Percentiles rank a stretch among this genome's conserved stretches.
These are phyloP conservation scores for Penicilliopsis zonata DNA, from an alignment of 495 filamentous ascomycete species.

Conservation along the genomic window DNA sequence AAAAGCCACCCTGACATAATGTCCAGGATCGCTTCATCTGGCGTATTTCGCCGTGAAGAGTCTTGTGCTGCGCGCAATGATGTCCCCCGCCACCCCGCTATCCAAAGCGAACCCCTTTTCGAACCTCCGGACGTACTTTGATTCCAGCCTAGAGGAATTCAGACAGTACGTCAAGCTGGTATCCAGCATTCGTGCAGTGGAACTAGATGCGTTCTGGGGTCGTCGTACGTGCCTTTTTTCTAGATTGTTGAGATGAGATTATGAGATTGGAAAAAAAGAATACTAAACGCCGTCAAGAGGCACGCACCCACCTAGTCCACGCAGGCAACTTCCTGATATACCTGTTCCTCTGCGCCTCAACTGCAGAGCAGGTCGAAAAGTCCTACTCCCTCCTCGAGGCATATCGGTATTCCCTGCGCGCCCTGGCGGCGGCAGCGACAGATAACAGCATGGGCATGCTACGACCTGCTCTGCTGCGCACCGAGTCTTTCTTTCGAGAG, in stretches of 20 bases:
- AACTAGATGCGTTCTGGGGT: slow-evolving; percentile 7
- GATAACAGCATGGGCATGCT: slow-evolving; percentile 3
- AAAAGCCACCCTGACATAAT: neutral
- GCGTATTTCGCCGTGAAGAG: slow-evolving; percentile 7
- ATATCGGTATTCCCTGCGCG: slow-evolving; percentile 6
- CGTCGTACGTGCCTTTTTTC: slow-evolving; percentile 5
- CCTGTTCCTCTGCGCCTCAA: slow-evolving; percentile 11
- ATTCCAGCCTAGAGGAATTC: slow-evolving; percentile 2
- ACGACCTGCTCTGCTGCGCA: slow-evolving; percentile 4
- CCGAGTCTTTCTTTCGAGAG: slow-evolving; percentile 5
- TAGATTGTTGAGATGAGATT: neutral
- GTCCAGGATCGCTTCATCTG: slow-evolving; percentile 4
- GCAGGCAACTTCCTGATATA: slow-evolving; percentile 12
- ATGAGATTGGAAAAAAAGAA: neutral
- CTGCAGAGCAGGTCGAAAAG: slow-evolving; percentile 6
- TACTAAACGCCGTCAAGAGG: slow-evolving; percentile 3
- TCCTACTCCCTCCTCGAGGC: slow-evolving; percentile 8
- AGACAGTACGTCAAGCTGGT: slow-evolving; percentile 7
- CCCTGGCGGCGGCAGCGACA: slow-evolving; percentile 1
- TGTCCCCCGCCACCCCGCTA: slow-evolving; percentile 7
- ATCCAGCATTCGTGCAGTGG: neutral
- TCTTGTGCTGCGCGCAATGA: slow-evolving; percentile 7
- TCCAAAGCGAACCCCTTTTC: slow-evolving; percentile 7
- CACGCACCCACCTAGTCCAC: slow-evolving; percentile 8
- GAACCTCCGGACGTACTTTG: slow-evolving; percentile 6